Conservation (phyloP, 2,329 filamentous ascomycete species). For the Lecanicillium sp. region DNA sequence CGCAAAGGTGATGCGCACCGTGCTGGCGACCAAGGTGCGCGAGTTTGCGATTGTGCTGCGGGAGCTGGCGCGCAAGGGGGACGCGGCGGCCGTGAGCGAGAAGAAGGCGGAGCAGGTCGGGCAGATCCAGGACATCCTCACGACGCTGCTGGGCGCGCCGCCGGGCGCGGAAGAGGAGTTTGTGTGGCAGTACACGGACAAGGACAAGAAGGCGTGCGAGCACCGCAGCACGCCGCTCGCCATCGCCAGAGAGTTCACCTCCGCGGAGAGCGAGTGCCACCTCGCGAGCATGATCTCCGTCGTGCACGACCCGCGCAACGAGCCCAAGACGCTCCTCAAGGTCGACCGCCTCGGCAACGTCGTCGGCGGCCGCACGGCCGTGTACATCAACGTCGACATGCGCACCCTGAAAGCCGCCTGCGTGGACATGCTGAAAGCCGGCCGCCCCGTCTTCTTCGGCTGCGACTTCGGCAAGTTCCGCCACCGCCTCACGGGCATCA, state of each 20-base stretch:
- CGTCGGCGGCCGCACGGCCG: constrained; percentile 62
- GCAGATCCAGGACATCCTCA: constrained; percentile 68
- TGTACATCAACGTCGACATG: constrained; percentile 73
- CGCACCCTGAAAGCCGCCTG: constrained; percentile 59
- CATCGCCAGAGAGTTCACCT: constrained; percentile 60
- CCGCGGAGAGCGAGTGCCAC: constrained; percentile 44
- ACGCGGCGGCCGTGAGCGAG: constrained; percentile 32
- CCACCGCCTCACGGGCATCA: constrained; percentile 57
- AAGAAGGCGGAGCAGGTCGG: constrained; percentile 65
- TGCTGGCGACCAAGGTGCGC: constrained; percentile 71
- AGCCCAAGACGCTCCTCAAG: constrained; percentile 61
- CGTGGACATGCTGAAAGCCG: constrained; percentile 65
- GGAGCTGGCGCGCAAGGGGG: constrained; percentile 34
- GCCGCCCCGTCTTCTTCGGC: constrained; percentile 74
- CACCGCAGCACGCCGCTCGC: constrained; percentile 51
- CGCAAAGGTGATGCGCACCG: constrained; percentile 57
- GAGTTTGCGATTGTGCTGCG: constrained; percentile 67
- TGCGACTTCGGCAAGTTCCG: constrained; percentile 74
- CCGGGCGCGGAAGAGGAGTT: constrained; percentile 59
- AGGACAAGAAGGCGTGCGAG: neutral
- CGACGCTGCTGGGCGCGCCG: constrained; percentile 69
- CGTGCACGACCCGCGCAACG: constrained; percentile 74
- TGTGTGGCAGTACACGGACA: constrained; percentile 58
- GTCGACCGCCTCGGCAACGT: constrained; percentile 60
- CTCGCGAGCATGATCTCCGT: constrained; percentile 65